Evolutionary conservation across 2,329 filamentous ascomycete genomes (phyloP).

Genomic region (Akanthomyces lecanii): DNA sequence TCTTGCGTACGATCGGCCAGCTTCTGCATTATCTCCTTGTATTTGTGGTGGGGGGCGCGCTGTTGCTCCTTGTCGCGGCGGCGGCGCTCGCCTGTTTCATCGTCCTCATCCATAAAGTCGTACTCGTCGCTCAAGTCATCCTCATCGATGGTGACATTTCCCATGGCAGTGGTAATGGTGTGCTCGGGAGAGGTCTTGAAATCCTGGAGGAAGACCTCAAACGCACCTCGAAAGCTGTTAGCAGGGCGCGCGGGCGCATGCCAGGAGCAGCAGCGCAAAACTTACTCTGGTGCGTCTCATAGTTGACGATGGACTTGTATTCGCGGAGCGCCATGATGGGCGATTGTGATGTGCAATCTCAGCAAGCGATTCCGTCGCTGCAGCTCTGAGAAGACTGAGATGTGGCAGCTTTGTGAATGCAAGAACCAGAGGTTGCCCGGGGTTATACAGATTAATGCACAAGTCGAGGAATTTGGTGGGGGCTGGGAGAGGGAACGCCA

Average conservation of each 20-base stretch:
- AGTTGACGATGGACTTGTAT: conserved; percentile 76
- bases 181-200: conserved; percentile 78
- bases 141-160: conserved; percentile 80
- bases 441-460: conserved; percentile 13
- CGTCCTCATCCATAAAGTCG: conserved; percentile 84
- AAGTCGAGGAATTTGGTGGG: conserved; percentile 14
- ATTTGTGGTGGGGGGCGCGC: conserved; percentile 70
- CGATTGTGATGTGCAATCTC: conserved; percentile 21
- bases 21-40: conserved; percentile 81
- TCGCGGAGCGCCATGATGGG: conserved; percentile 77
- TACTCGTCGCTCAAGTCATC: conserved; percentile 86
- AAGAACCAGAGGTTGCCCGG: background rate
- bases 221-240: conserved; percentile 55
- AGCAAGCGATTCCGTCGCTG: conserved; percentile 13
- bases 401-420: conserved; percentile 1
- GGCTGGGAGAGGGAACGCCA: conserved; percentile 25
- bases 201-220: conserved; percentile 80
- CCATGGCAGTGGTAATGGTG: conserved; percentile 74
- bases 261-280: conserved; percentile 9
- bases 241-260: conserved; percentile 17
- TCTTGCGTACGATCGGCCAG: conserved; percentile 74
- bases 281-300: conserved; percentile 78
- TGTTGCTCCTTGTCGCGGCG: conserved; percentile 46
- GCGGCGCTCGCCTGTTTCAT: conserved; percentile 52
- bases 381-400: background rate